Evolutionary conservation across 1,284 basidiomycete genomes (phyloP), one percentile per base, ranked within the genome.

Genomic region (Microbotryum intermedium): DNA sequence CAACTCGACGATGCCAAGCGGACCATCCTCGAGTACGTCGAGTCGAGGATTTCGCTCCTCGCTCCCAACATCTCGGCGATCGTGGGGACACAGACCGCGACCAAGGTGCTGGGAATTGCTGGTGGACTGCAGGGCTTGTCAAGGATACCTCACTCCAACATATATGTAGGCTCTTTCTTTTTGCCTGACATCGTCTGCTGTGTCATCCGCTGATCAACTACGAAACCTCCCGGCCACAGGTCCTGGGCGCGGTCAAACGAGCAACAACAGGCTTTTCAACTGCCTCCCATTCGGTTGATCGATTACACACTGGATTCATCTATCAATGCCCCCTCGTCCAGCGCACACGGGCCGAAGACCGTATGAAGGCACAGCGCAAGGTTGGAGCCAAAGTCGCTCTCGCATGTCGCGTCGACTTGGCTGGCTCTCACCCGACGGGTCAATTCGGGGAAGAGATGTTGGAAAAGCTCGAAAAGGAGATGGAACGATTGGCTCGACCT

Each of bases 1-100:
- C 81, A 87, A 58, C 77, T 99, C 28, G 89, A 97, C 70, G 85
- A 87, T 65, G 87, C 89, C 1, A 83, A 92, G 53, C 88, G 88
- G 77, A 87, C 84, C 84, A 98, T 98, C 70, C 92, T 98, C 77
- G 85, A 88, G 79, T 98, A 97, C 80, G 95, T 99, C 75, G 94
- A 95, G 79, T 95, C 91, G 72, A 84, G 95, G 75, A 98, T 99
- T 90, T 89, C 90, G 77, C 84, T 93, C 56, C 86, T 99, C 71
- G 93, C 94, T 63, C 95, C 95, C 67, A 99, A 99, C 76, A 84
- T 99, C 73, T 94, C 90, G 70, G 88, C 89, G 73, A 94, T 99
- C 74, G 90, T 98, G 75, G 94, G 95, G 73, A 97, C 94, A 57
- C 90, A 89, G 65, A 94, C 92, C 78, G 95, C 95, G 48, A 94